phyloP scores from a whole-genome alignment of 768 basidiomycete species.

The Solioccasus polychromus region DNA sequence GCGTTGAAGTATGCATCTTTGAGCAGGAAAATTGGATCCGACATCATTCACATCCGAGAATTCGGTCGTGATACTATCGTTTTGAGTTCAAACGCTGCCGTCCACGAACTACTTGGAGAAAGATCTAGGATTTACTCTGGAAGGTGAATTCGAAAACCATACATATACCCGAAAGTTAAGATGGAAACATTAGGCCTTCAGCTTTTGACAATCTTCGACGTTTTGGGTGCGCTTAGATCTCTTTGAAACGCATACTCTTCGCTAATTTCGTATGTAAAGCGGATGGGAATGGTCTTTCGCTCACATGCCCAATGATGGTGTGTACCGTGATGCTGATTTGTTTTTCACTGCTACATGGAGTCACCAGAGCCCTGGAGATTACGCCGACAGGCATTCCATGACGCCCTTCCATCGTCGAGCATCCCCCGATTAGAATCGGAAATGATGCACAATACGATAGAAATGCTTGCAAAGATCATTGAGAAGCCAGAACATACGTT shows the following conservation, averaged over 20 bases:
- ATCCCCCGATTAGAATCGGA: neutral
- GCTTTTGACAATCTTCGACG: slow-evolving; percentile 2
- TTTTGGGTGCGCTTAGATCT: slow-evolving; percentile 2
- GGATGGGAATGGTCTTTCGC: slow-evolving; percentile 8
- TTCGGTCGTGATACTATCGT: slow-evolving; percentile 4
- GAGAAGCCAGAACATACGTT: slow-evolving; percentile 1
- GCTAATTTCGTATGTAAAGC: neutral
- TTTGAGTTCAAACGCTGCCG: neutral
- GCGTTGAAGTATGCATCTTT: slow-evolving; percentile 4
- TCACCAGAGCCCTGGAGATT: slow-evolving; percentile 1
- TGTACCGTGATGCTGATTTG: neutral
- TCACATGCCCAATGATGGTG: slow-evolving; percentile 7
- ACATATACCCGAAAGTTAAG: neutral
- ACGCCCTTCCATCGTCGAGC: neutral
- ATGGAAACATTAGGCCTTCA: neutral
- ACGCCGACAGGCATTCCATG: slow-evolving; percentile 5
- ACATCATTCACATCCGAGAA: slow-evolving; percentile 3
- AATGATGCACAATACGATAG: slow-evolving; percentile 3
- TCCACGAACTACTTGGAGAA: slow-evolving; percentile 5
- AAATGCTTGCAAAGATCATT: slow-evolving; percentile 6
- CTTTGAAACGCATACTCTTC: neutral
- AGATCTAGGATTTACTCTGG: slow-evolving; percentile 6
- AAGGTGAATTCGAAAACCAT: neutral
- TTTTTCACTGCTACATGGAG: neutral
- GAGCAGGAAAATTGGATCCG: slow-evolving; percentile 3